A percentile compares a stretch with the other conserved stretches of the same genome.
Evolutionary conservation across 768 basidiomycete genomes (phyloP).

Genomic region (Podaxis sp.): DNA sequence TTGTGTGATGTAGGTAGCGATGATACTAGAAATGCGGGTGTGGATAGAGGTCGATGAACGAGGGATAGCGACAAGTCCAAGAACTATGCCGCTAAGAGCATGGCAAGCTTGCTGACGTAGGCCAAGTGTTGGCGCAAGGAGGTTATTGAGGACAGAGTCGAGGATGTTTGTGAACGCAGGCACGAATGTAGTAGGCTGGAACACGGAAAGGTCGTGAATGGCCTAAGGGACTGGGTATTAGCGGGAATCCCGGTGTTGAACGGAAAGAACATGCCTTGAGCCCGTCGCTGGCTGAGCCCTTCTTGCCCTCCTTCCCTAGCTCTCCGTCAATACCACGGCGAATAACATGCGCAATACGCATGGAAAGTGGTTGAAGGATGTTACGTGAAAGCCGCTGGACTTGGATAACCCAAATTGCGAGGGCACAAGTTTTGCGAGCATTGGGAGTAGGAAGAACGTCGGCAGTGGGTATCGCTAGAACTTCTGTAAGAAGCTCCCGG

Average conservation of each 20-base stretch:
- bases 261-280: slow-evolving; percentile 54
- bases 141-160: slow-evolving; percentile 58
- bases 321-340: slow-evolving; percentile 80
- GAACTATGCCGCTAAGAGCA: slow-evolving; percentile 69
- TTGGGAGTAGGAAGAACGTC: slow-evolving; percentile 75
- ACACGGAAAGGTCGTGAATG: slow-evolving; percentile 64
- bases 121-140: slow-evolving; percentile 64
- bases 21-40: slow-evolving; percentile 48
- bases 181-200: slow-evolving; percentile 68
- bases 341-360: slow-evolving; percentile 70
- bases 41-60: slow-evolving; percentile 41
- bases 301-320: slow-evolving; percentile 87
- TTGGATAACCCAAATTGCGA: slow-evolving; percentile 76
- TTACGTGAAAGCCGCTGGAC: slow-evolving; percentile 63
- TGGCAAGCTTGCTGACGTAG: slow-evolving; percentile 74
- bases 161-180: slow-evolving; percentile 58
- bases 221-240: slow-evolving; percentile 45
- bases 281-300: slow-evolving; percentile 76
- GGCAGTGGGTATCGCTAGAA: slow-evolving; percentile 73
- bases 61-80: slow-evolving; percentile 51
- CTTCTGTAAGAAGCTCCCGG: slow-evolving; percentile 54
- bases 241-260: slow-evolving; percentile 6
- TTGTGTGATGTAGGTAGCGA: slow-evolving; percentile 47
- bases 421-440: slow-evolving; percentile 80
- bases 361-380: slow-evolving; percentile 60